Evolutionary conservation across 164 flowering plant genomes (phyloP), one percentile per base, ranked within the genome.

Genomic region (Dillenia suffruticosa): DNA sequence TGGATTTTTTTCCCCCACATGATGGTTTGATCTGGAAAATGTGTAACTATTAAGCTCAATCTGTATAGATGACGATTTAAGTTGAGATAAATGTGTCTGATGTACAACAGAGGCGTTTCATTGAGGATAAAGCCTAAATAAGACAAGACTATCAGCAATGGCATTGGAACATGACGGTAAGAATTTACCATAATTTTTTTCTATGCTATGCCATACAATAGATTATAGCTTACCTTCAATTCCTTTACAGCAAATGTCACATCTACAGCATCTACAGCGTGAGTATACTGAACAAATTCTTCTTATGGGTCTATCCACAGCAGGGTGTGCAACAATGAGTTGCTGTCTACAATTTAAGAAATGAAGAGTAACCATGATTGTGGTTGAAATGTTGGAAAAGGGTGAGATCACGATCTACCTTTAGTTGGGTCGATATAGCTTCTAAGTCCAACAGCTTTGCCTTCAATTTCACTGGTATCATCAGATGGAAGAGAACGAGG

Each of bases 231-330:
- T 76, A 79, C 99, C 94, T 95, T 95, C 74, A 89, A 62, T 70
- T 95, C 99, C 76, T 92, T 95, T 71, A 95, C 81, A 48, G 82
- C 84, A 72, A 95, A 90, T 43, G 99, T 92, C 54, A 95, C 85
- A 76, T 95, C 99, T 44, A 87, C 87, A 43, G 99, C 92, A 55
- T 88, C 89, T 58, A 96, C 96, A 44, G 73, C 63, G 75, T 95
- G 99, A 52, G 64, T 64, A 75, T 92, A 94, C 60, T 84, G 93
- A 75, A 92, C 67, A 83, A 95, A 95, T 77, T 89, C 99, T 77
- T 95, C 97, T 12, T 71, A 51, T 52, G 99, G 99, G 76, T 95
- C 97, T 74, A 92, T 89, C 99, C 99, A 95, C 16, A 95, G 78
- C 68, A 92, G 97, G 64, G 99, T 95, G 72, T 95, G 90, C 46